Evolutionary conservation across 225 moss, liverwort and hornwort genomes (phyloP), one percentile per base, ranked within the genome.

Genomic region (Anthoceros angustus): DNA sequence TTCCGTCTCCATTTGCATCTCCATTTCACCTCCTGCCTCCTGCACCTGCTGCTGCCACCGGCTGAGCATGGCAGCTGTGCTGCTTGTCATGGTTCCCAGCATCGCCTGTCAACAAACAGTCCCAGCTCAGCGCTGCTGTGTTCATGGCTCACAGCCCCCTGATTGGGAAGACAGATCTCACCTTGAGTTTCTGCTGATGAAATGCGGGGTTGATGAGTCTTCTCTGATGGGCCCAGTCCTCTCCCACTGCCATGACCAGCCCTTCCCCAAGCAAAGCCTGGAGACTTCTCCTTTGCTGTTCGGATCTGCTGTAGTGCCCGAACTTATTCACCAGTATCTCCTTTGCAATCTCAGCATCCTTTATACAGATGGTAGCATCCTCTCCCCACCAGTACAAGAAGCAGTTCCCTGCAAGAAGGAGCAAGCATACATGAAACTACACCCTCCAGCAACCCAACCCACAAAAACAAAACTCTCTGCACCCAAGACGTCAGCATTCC

Each of bases 51-150:
- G 62, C 64, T 73, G 76, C 82, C 82, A 83, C 12, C 0, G 71
- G 0, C 4, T 7, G 9, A 83, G 64, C 62, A 74, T 74, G 12
- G 7, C 12, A 0, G 2, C 4, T 0, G 68, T 66, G 16, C 66
- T 80, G 50, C 69, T 50, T 42, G 71, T 75, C 74, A 83, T 83
- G 3, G 71, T 71, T 42, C 70, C 69, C 38, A 83, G 74, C 80
- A 80, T 80, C 38, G 50, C 71, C 82, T 83, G 40, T 32, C 32
- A 32, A 1, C 32, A 1, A 32, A 32, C 32, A 32, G 32, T 32
- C 32, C 32, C 2, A 32, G 32, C 32, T 32, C 32, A 32, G 32
- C 32, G 2, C 1, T 1, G 32, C 32, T 1, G 32, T 4, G 2
- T 1, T 32, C 32, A 32, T 32, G 1, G 1, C 32, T 32, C 32